These are phyloP conservation scores for Diospyros kaki DNA, from an alignment of 148 eudicot genomes.

Conservation along the genomic window DNA sequence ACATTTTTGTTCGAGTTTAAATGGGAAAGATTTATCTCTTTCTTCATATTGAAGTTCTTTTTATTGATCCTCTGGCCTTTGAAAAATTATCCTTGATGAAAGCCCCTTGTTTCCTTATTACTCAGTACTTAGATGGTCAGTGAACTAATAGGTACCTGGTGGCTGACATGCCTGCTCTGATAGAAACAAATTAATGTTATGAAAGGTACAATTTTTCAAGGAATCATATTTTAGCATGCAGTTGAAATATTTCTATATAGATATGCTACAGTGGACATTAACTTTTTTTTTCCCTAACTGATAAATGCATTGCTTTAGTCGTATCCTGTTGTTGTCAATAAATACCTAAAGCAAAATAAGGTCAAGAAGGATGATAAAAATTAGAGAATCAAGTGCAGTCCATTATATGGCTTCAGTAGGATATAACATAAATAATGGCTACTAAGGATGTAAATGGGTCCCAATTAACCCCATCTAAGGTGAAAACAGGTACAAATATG, in stretches of 20 bases:
- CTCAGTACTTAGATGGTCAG: neutral
- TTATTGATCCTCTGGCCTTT: neutral
- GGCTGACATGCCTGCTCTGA: no score
- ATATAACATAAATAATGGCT: neutral
- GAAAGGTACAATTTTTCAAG: neutral
- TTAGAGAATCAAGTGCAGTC: neutral
- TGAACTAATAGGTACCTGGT: no score
- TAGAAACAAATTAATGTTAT: neutral
- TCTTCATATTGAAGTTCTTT: neutral
- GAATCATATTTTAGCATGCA: neutral
- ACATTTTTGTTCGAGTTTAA: neutral
- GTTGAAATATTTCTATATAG: neutral
- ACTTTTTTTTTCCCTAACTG: neutral
- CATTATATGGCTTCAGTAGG: neutral
- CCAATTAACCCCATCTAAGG: no score
- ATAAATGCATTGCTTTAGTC: neutral
- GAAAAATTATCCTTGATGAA: neutral
- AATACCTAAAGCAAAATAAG: neutral
- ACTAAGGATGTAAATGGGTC: neutral
- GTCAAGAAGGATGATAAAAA: neutral
- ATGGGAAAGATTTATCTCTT: neutral
- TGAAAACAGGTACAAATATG: no score
- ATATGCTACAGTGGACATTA: neutral
- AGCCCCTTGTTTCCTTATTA: no score
- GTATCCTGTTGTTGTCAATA: neutral